phyloP scores from a whole-genome alignment of 2,329 filamentous ascomycete species.

The Aspergillus latus region DNA sequence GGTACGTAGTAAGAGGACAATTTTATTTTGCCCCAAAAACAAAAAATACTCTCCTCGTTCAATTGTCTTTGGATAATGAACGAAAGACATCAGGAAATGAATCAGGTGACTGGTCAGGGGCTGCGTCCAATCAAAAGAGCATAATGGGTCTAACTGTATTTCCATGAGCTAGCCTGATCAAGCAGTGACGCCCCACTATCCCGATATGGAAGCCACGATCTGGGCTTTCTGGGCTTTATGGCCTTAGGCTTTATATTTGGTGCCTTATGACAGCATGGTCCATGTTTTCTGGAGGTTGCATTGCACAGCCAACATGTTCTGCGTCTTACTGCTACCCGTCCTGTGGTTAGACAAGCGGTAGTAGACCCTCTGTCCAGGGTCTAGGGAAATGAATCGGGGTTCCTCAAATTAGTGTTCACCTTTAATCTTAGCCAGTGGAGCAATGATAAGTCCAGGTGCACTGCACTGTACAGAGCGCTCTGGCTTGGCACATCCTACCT shows the following conservation, averaged over 20 bases:
- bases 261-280: neutral
- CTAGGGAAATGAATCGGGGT: neutral
- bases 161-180: neutral
- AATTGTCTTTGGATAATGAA: neutral
- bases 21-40: no score
- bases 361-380: neutral
- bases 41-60: neutral
- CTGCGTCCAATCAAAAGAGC: neutral
- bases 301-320: neutral
- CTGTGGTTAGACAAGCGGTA: neutral
- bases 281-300: neutral
- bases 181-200: neutral
- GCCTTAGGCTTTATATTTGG: neutral
- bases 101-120: conserved; percentile 3
- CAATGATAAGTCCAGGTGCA: conserved; percentile 1
- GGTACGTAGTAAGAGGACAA: no score
- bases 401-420: neutral
- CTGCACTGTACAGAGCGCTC: conserved; percentile 7
- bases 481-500: neutral
- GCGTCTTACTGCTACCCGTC: neutral
- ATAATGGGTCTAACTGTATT: neutral
- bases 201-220: neutral
- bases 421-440: conserved; percentile 11
- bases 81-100: neutral
- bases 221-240: no score